phyloP scores from a whole-genome alignment of 164 flowering plant genomes.

The Vitis cinerea region DNA sequence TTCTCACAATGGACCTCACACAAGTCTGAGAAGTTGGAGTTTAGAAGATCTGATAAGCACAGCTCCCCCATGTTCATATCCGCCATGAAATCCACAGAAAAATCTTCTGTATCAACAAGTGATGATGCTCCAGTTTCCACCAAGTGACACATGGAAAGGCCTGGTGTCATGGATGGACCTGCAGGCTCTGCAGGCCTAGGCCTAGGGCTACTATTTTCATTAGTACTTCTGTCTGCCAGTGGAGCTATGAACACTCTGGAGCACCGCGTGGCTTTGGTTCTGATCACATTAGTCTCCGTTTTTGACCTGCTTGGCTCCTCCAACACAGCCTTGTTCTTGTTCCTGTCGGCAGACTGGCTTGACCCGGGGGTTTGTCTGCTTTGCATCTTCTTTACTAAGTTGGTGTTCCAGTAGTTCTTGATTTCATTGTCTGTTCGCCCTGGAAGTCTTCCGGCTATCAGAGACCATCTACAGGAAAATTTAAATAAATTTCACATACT shows the following conservation, averaged over 20 bases:
- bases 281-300: too few species aligned
- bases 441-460: slow-evolving; percentile 45
- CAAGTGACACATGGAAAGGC: too few species aligned
- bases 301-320: too few species aligned
- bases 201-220: too few species aligned
- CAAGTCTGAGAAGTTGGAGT: slow-evolving; percentile 10
- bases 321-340: too few species aligned
- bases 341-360: neutral
- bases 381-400: slow-evolving; percentile 22
- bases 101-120: neutral
- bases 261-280: neutral
- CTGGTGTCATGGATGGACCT: too few species aligned
- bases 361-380: neutral
- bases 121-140: neutral
- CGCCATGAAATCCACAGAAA: slow-evolving; percentile 7
- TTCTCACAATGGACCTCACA: too few species aligned
- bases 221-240: neutral
- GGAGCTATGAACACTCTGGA: neutral
- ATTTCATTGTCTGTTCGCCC: slow-evolving; percentile 47
- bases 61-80: slow-evolving; percentile 13
- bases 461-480: slow-evolving; percentile 30
- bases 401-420: slow-evolving; percentile 42
- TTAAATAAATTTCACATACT: too few species aligned
- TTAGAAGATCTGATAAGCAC: slow-evolving; percentile 6
- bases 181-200: neutral